These are phyloP conservation scores for Hyaloscypha finlandica DNA, from an alignment of 495 filamentous ascomycete genomes.

Conservation along the genomic window DNA sequence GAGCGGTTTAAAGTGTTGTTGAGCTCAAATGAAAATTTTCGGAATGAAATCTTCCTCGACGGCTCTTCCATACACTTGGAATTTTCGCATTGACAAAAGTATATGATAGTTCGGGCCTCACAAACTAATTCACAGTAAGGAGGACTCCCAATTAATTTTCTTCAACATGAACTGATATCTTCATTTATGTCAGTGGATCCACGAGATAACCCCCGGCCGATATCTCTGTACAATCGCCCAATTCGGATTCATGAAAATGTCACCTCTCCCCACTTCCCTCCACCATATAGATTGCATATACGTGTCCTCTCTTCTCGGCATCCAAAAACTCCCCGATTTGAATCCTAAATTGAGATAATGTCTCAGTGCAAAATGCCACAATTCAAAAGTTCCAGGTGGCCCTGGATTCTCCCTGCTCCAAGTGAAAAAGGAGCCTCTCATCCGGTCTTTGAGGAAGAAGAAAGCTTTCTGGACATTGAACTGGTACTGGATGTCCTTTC, in stretches of 20 bases:
- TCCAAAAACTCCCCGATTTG: conserved; percentile 17
- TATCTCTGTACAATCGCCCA: conserved; percentile 20
- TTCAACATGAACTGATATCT: no score
- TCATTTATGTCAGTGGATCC: conserved; percentile 4
- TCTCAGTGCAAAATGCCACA: conserved; percentile 21
- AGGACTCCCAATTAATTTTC: no score
- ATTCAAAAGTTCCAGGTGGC: conserved; percentile 19
- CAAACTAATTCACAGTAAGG: no score
- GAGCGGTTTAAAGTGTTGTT: no score
- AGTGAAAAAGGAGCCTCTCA: background rate
- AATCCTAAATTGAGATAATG: conserved; percentile 20
- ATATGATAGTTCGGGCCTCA: no score
- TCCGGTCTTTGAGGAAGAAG: conserved; percentile 9
- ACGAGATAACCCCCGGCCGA: conserved; percentile 10
- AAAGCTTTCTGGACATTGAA: conserved; percentile 9
- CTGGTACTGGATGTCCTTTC: conserved; percentile 12
- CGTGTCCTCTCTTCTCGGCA: background rate
- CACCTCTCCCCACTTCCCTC: conserved; percentile 15
- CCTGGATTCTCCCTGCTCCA: conserved; percentile 9
- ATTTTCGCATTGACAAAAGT: no score
- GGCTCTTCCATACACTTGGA: no score
- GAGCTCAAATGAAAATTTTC: no score
- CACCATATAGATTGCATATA: conserved; percentile 9
- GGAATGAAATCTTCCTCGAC: no score
- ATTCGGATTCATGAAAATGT: conserved; percentile 12